Percentiles rank a stretch among this genome's conserved stretches.
Evolutionary conservation across 768 basidiomycete species (phyloP).

Genomic region (Lactarius vividus): DNA sequence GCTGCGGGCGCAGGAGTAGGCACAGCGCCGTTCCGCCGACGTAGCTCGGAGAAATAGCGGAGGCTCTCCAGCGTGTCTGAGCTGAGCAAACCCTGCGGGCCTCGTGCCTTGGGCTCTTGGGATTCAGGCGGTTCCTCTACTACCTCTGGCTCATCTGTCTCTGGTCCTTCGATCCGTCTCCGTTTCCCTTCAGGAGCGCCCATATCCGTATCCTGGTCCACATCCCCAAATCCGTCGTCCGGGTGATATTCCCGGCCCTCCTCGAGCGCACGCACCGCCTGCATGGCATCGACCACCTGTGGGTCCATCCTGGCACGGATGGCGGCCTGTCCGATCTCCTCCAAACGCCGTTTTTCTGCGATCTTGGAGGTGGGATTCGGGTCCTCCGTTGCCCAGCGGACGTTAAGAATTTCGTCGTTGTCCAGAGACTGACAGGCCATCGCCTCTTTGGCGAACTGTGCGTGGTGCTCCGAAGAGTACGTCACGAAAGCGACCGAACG

Average conservation of each 20-base stretch:
- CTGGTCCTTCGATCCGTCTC: constrained; percentile 35
- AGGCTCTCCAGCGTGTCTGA: constrained; percentile 86
- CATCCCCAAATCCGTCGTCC: constrained; percentile 29
- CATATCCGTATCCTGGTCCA: constrained; percentile 39
- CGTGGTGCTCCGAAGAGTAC: constrained; percentile 79
- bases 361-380: constrained; percentile 92
- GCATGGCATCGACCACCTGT: constrained; percentile 84
- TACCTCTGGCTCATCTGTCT: constrained; percentile 15
- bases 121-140: constrained; percentile 9
- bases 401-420: constrained; percentile 96
- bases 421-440: constrained; percentile 99
- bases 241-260: constrained; percentile 51
- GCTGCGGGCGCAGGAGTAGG: constrained; percentile 30
- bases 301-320: constrained; percentile 85
- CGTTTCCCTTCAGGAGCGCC: constrained; percentile 38
- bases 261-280: constrained; percentile 82
- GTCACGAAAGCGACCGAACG: constrained; percentile 98
- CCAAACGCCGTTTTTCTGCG: constrained; percentile 77
- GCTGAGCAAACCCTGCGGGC: constrained; percentile 63
- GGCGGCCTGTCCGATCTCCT: constrained; percentile 82
- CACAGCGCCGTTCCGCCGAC: constrained; percentile 55
- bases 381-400: constrained; percentile 99
- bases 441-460: constrained; percentile 96
- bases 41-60: constrained; percentile 87
- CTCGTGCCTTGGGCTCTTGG: constrained; percentile 15